Conservation (phyloP, 2,329 filamentous ascomycete species). For the Neophaeococcomyces aloes region DNA sequence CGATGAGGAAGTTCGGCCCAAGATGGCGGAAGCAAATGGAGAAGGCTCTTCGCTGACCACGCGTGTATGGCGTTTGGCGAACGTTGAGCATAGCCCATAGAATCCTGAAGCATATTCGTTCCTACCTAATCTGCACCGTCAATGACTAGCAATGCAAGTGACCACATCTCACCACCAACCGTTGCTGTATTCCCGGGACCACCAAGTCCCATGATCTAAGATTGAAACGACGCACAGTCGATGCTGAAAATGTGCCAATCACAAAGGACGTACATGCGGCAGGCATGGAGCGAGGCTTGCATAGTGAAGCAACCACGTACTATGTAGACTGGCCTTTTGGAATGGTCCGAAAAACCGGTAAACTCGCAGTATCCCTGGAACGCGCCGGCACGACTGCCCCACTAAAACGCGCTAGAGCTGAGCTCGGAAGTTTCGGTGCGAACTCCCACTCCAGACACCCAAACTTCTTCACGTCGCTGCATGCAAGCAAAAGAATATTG, state of each 20-base stretch:
- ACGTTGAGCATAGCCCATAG: neutral
- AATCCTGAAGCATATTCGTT: neutral
- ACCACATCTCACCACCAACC: no score
- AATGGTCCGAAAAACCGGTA: neutral
- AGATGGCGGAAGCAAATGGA: slow-evolving; percentile 20
- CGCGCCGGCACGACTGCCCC: neutral
- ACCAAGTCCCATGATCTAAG: no score
- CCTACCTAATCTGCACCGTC: no score
- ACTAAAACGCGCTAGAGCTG: no score
- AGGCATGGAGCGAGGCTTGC: neutral
- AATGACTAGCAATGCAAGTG: no score
- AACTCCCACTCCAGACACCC: no score
- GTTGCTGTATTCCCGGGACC: no score
- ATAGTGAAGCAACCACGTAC: slow-evolving; percentile 4
- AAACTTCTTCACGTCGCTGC: no score
- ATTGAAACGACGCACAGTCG: neutral
- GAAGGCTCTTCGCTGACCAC: slow-evolving; percentile 10
- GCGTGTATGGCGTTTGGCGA: neutral
- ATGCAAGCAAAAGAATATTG: no score
- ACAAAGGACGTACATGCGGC: no score
- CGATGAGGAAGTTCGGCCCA: slow-evolving; percentile 38
- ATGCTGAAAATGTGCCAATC: no score
- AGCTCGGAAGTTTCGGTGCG: no score
- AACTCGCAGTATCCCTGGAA: neutral
- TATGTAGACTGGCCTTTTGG: neutral